Evolutionary conservation across 345 rosid genomes (phyloP).

Genomic region (Citrus glauca): DNA sequence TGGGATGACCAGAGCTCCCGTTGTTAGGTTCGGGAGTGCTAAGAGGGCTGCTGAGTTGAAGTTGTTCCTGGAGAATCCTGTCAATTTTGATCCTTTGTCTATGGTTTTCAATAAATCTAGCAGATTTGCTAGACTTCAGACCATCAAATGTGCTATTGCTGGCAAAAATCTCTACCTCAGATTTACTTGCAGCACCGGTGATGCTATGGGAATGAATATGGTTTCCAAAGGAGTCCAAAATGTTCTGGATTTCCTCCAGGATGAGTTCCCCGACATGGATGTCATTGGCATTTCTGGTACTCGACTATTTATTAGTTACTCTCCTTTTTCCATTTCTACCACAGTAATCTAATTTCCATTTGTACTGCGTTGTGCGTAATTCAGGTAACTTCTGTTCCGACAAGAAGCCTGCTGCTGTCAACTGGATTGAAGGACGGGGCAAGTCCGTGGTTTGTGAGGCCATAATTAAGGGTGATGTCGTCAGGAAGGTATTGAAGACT

Average conservation of each 20-base stretch:
- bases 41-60: slow-evolving; percentile 56
- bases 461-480: slow-evolving; percentile 53
- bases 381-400: slow-evolving; percentile 68
- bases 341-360: no score
- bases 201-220: slow-evolving; percentile 92
- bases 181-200: slow-evolving; percentile 60
- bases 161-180: slow-evolving; percentile 65
- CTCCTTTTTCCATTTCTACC: neutral
- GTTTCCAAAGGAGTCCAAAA: slow-evolving; percentile 75
- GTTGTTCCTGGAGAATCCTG: slow-evolving; percentile 56
- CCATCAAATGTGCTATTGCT: slow-evolving; percentile 52
- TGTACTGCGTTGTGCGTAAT: neutral
- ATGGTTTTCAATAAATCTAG: slow-evolving; percentile 61
- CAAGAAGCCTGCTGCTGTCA: slow-evolving; percentile 72
- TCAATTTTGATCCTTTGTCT: slow-evolving; percentile 38
- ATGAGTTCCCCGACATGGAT: slow-evolving; percentile 67
- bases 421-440: slow-evolving; percentile 79
- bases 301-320: neutral
- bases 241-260: slow-evolving; percentile 57
- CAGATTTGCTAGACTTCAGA: slow-evolving; percentile 57
- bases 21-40: slow-evolving; percentile 50
- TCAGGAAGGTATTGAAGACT: slow-evolving; percentile 61
- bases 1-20: slow-evolving; percentile 75
- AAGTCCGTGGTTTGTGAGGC: slow-evolving; percentile 81
- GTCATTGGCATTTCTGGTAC: slow-evolving; percentile 64